phyloP scores from a whole-genome alignment of 305 asterid genomes.

The Nicotiana rustica region DNA sequence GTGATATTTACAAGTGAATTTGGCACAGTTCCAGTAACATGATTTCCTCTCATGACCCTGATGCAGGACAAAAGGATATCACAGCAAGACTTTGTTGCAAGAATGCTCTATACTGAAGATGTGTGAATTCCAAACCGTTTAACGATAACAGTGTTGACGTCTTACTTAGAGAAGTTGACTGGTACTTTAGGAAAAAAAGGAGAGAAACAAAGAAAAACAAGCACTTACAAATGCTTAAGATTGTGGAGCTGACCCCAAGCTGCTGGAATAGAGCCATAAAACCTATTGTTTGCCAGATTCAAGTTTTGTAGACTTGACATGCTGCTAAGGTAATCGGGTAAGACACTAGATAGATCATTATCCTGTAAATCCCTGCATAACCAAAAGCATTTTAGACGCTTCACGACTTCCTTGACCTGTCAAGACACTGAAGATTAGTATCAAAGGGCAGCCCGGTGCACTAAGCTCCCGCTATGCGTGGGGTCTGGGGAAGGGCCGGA shows the following conservation, averaged over 20 bases:
- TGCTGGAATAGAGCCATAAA: slow-evolving; percentile 76
- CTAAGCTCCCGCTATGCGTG: too few relatives aligned
- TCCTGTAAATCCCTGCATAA: slow-evolving; percentile 74
- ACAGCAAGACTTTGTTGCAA: background rate
- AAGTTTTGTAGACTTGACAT: slow-evolving; percentile 66
- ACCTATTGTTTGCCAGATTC: slow-evolving; percentile 73
- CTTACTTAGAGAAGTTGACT: background rate
- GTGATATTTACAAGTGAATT: slow-evolving; percentile 60
- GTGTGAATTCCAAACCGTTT: background rate
- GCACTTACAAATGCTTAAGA: slow-evolving; percentile 72
- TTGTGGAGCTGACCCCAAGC: slow-evolving; percentile 73
- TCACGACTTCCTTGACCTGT: background rate
- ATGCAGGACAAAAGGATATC: slow-evolving; percentile 34
- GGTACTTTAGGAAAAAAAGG: background rate
- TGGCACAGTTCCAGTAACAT: slow-evolving; percentile 66
- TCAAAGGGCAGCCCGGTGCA: too few relatives aligned
- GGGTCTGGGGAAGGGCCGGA: too few relatives aligned
- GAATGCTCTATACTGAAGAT: background rate
- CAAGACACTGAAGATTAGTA: background rate
- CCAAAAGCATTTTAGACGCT: background rate
- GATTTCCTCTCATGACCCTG: slow-evolving; percentile 71
- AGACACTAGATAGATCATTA: slow-evolving; percentile 66
- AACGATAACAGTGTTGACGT: background rate
- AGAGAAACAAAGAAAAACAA: background rate
- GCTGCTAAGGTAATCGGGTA: slow-evolving; percentile 74